Evolutionary conservation across 208 protist genomes (phyloP).

Genomic region (Crithidia sp.): DNA sequence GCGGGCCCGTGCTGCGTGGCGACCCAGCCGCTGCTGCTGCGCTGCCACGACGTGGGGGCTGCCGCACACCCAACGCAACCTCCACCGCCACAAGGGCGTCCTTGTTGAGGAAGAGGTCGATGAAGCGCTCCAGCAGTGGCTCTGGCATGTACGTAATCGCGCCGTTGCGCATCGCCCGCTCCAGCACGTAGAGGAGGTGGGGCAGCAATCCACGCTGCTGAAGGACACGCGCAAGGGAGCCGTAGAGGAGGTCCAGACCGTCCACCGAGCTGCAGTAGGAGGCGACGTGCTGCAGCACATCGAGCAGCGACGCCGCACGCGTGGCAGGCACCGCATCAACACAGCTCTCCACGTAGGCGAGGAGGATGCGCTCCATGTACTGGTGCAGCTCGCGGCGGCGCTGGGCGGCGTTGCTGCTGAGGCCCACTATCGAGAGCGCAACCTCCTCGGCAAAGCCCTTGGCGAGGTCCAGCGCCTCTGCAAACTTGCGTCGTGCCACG

Average conservation of each 20-base stretch:
- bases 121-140: constrained; percentile 56
- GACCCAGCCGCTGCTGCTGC: too few species aligned
- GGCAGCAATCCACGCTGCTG: constrained; percentile 26
- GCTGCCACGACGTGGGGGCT: background rate
- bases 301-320: background rate
- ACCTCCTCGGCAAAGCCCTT: constrained; percentile 69
- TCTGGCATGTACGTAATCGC: constrained; percentile 60
- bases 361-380: constrained; percentile 56
- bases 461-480: constrained; percentile 65
- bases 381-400: constrained; percentile 45
- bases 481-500: constrained; percentile 41
- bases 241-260: constrained; percentile 66
- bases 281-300: constrained; percentile 32
- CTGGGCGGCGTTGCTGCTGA: constrained; percentile 36
- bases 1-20: too few species aligned
- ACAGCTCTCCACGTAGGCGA: constrained; percentile 39
- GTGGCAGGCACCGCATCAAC: background rate
- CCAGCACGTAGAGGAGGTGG: constrained; percentile 49
- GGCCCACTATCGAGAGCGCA: constrained; percentile 60
- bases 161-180: constrained; percentile 46
- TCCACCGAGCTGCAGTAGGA: constrained; percentile 55
- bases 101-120: constrained; percentile 43
- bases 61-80: constrained; percentile 20
- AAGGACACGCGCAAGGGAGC: constrained; percentile 38
- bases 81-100: constrained; percentile 26